Conservation (phyloP, 1,284 basidiomycete species). For the Veloboletus limbatus region DNA sequence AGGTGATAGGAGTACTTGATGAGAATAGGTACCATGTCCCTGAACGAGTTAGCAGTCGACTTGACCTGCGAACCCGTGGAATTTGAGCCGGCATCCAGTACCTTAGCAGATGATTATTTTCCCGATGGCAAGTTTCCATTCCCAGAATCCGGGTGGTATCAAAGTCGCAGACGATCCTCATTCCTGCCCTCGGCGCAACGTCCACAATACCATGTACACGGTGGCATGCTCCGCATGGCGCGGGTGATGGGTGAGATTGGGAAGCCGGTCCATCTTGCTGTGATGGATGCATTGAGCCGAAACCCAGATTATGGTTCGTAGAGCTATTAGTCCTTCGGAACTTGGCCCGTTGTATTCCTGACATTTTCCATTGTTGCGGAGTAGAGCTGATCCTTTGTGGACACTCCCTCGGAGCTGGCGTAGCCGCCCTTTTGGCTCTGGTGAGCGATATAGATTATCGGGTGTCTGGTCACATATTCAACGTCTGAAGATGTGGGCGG, state of each 20-base stretch:
- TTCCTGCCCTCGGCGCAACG: slow-evolving; percentile 18
- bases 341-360: not conserved
- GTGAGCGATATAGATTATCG: slow-evolving; percentile 37
- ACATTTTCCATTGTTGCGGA: slow-evolving; percentile 7
- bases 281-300: slow-evolving; percentile 61
- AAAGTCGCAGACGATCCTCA: slow-evolving; percentile 26
- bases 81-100: slow-evolving; percentile 52
- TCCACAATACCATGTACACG: slow-evolving; percentile 59
- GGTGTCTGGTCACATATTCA: slow-evolving; percentile 1
- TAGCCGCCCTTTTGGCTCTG: slow-evolving; percentile 73
- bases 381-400: slow-evolving; percentile 75
- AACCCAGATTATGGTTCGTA: slow-evolving; percentile 69
- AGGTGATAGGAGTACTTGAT: slow-evolving; percentile 6
- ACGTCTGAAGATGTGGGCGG: slow-evolving; percentile 74
- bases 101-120: slow-evolving; percentile 31
- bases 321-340: not conserved
- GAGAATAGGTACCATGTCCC: slow-evolving; percentile 67
- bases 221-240: slow-evolving; percentile 79
- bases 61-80: slow-evolving; percentile 71
- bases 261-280: slow-evolving; percentile 74
- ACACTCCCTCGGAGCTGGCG: slow-evolving; percentile 87
- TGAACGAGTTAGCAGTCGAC: slow-evolving; percentile 82
- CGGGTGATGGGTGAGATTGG: slow-evolving; percentile 73
- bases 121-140: slow-evolving; percentile 28
- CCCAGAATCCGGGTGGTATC: slow-evolving; percentile 28